These are phyloP conservation scores for Thermochaetoides dissita DNA, from an alignment of 2,329 filamentous ascomycete species.

Conservation along the genomic window DNA sequence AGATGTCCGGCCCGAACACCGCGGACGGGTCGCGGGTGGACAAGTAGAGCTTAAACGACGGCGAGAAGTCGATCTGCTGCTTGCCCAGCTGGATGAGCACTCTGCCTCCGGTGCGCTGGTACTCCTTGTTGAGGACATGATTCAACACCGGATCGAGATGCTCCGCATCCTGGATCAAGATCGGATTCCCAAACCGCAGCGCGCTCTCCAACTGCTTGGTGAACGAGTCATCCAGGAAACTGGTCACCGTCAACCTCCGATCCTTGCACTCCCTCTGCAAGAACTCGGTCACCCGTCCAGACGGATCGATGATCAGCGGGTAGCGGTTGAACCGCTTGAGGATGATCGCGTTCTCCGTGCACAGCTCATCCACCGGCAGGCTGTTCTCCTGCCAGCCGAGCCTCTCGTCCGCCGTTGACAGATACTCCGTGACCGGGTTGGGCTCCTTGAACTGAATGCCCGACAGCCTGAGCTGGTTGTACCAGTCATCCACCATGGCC, in stretches of 20 bases:
- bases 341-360: constrained; percentile 96
- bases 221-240: constrained; percentile 95
- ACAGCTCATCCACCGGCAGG: constrained; percentile 88
- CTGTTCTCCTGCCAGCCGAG: constrained; percentile 90
- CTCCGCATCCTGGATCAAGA: constrained; percentile 95
- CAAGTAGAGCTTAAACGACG: constrained; percentile 85
- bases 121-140: constrained; percentile 97
- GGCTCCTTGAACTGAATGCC: constrained; percentile 85
- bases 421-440: constrained; percentile 89
- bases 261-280: constrained; percentile 89
- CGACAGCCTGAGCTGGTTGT: constrained; percentile 83
- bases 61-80: constrained; percentile 98
- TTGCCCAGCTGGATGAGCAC: constrained; percentile 96
- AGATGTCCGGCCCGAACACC: constrained; percentile 89
- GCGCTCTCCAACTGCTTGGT: constrained; percentile 97
- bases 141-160: constrained; percentile 94
- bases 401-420: constrained; percentile 91
- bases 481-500: constrained; percentile 95
- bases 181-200: constrained; percentile 92
- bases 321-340: constrained; percentile 97
- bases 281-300: constrained; percentile 87
- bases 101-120: constrained; percentile 94
- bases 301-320: constrained; percentile 95
- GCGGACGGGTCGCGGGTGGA: constrained; percentile 94
- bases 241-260: constrained; percentile 85